These are phyloP conservation scores for Hemisphaericaspora xylofermentans DNA, from an alignment of 1,139 yeast genomes.

Conservation along the genomic window DNA sequence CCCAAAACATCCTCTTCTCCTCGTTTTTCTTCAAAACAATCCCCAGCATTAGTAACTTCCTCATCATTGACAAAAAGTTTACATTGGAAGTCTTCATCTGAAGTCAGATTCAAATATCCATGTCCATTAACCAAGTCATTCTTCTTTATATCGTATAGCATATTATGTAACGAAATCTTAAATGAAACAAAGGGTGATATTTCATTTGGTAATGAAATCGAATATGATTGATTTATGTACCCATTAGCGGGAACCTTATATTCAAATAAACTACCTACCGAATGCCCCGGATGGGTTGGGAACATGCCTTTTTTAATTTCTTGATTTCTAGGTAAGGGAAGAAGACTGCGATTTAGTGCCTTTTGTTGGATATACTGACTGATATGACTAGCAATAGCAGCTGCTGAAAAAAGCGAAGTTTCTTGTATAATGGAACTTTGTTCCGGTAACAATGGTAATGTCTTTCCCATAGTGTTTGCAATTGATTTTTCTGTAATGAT, in stretches of 20 bases:
- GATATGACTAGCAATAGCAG: conserved; percentile 26
- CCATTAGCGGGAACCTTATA: conserved; percentile 48
- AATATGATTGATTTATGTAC: conserved; percentile 40
- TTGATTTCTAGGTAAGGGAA: conserved; percentile 22
- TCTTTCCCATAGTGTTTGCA: conserved; percentile 31
- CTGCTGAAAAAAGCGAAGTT: conserved; percentile 37
- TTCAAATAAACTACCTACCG: conserved; percentile 38
- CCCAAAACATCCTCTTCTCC: conserved; percentile 23
- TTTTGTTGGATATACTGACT: conserved; percentile 29
- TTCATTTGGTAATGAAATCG: conserved; percentile 45
- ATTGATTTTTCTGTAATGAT: conserved; percentile 13
- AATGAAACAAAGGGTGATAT: conserved; percentile 45
- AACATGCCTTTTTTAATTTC: conserved; percentile 32
- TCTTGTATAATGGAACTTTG: conserved; percentile 37
- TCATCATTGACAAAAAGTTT: conserved; percentile 50
- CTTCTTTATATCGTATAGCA: conserved; percentile 35
- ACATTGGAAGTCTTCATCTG: conserved; percentile 45
- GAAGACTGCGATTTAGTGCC: conserved; percentile 3
- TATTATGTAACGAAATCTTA: conserved; percentile 43
- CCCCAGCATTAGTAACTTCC: conserved; percentile 39
- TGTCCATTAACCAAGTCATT: conserved; percentile 35
- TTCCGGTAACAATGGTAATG: conserved; percentile 23
- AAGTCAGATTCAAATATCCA: conserved; percentile 24
- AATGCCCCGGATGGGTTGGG: conserved; percentile 30
- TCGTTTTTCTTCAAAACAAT: conserved; percentile 36